Percentiles rank a stretch among this genome's conserved stretches.
These are phyloP conservation scores for Crotalaria pallida DNA, from an alignment of 306 rosid genomes.

Conservation along the genomic window DNA sequence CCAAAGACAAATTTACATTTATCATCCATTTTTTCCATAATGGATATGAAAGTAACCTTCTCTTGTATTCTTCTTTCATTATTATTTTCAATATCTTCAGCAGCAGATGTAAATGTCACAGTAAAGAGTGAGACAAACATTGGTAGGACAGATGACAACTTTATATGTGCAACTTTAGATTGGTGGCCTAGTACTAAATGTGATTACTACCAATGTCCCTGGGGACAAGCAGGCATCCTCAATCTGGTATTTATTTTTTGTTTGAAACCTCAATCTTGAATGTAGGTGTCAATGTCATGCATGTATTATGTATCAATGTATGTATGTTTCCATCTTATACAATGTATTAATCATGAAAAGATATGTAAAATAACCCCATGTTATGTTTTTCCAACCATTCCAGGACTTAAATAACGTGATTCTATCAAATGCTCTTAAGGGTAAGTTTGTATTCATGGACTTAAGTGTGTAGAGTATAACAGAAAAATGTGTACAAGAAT, in stretches of 20 bases:
- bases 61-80: conserved; percentile 5
- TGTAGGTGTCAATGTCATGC: background rate
- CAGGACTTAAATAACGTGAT: conserved; percentile 52
- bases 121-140: conserved; percentile 35
- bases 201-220: conserved; percentile 54
- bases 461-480: no score
- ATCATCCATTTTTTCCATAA: background rate
- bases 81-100: conserved; percentile 13
- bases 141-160: conserved; percentile 48
- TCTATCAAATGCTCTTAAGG: conserved; percentile 47
- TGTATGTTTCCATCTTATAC: background rate
- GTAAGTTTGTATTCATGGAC: conserved; percentile 37
- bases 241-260: conserved; percentile 34
- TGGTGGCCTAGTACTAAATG: conserved; percentile 71
- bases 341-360: no score
- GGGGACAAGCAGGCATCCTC: conserved; percentile 45
- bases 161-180: conserved; percentile 63
- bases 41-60: conserved; percentile 17
- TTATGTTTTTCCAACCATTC: background rate
- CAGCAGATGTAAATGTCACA: conserved; percentile 26
- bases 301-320: no score
- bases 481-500: background rate
- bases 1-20: no score
- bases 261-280: background rate
- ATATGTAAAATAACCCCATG: background rate